Evolutionary conservation across 2,329 filamentous ascomycete genomes (phyloP).

Genomic region (Dactylellina parvicollis): DNA sequence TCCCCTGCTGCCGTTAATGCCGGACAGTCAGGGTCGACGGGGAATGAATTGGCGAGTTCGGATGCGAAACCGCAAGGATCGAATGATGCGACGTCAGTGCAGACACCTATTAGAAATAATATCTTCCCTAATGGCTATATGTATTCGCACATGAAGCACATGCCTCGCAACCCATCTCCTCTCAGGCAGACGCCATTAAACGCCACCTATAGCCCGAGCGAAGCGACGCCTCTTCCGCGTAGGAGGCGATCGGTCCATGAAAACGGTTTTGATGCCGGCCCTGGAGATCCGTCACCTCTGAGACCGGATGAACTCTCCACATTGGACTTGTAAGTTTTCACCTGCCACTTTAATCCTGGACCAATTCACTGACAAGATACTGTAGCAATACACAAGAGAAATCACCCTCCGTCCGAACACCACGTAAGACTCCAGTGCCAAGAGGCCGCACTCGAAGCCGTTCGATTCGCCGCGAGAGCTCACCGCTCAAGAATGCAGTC

Average conservation of each 20-base stretch:
- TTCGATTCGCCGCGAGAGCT: conserved; percentile 37
- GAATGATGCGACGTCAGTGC: background rate
- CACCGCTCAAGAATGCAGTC: conserved; percentile 51
- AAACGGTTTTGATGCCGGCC: conserved; percentile 20
- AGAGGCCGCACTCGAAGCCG: conserved; percentile 29
- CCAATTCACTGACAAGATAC: background rate
- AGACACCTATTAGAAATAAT: conserved; percentile 16
- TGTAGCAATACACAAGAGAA: conserved; percentile 13
- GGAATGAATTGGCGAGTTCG: background rate
- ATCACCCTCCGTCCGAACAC: background rate
- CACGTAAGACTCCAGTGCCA: background rate
- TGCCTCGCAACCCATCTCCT: conserved; percentile 29
- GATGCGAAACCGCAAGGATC: background rate
- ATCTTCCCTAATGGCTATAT: conserved; percentile 6
- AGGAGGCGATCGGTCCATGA: conserved; percentile 17
- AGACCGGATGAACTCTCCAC: conserved; percentile 28
- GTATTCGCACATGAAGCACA: conserved; percentile 29
- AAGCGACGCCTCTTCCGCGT: conserved; percentile 20
- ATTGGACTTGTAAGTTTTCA: conserved; percentile 27
- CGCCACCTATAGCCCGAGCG: conserved; percentile 24
- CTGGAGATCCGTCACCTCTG: conserved; percentile 40
- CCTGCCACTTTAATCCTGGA: background rate
- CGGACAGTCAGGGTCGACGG: conserved; percentile 6
- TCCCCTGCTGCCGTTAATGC: conserved; percentile 49
- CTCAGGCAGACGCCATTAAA: conserved; percentile 26